phyloP scores from a whole-genome alignment of 805 yeast genomes.

The Hanseniaspora vineae region DNA sequence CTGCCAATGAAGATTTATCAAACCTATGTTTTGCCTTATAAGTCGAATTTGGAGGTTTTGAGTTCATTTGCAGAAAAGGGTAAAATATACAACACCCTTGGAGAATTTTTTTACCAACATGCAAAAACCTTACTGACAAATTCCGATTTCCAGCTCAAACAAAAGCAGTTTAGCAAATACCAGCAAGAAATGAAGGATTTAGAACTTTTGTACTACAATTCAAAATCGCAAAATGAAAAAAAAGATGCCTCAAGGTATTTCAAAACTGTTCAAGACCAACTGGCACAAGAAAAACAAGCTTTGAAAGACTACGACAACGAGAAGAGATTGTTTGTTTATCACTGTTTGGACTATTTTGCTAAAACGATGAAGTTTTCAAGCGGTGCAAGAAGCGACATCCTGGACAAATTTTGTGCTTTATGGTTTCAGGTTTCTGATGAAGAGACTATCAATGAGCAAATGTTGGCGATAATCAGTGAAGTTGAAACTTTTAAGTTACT shows the following conservation, averaged over 20 bases:
- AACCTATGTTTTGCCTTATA: conserved; percentile 51
- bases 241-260: conserved; percentile 41
- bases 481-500: conserved; percentile 53
- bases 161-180: conserved; percentile 29
- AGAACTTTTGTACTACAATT: conserved; percentile 29
- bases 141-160: conserved; percentile 31
- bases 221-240: conserved; percentile 29
- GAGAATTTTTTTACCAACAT: conserved; percentile 62
- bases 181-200: conserved; percentile 37
- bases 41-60: conserved; percentile 57
- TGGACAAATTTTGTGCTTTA: conserved; percentile 68
- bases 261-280: conserved; percentile 34
- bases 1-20: neutral
- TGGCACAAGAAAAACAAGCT: conserved; percentile 36
- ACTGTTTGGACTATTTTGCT: conserved; percentile 49
- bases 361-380: conserved; percentile 36
- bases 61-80: conserved; percentile 42
- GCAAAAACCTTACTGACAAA: conserved; percentile 31
- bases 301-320: conserved; percentile 27
- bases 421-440: conserved; percentile 59
- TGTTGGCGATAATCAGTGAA: conserved; percentile 25
- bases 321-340: conserved; percentile 31
- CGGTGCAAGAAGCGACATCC: conserved; percentile 36
- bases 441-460: conserved; percentile 29
- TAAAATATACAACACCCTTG: conserved; percentile 45